phyloP scores from a whole-genome alignment of 306 rosid genomes.

The Prunus persica region DNA sequence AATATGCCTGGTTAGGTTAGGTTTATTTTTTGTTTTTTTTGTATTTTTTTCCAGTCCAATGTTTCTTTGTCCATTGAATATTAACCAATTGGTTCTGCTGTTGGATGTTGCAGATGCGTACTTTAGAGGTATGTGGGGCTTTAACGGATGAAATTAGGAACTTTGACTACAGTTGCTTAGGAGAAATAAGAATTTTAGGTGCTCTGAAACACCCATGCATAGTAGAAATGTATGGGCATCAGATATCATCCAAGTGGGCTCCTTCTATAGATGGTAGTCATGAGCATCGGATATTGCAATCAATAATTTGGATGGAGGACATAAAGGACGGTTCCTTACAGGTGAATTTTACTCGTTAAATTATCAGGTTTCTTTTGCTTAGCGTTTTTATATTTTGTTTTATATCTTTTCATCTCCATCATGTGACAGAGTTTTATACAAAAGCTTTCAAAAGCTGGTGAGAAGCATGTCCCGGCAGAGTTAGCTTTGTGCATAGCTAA shows the following conservation, averaged over 20 bases:
- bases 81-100: conserved; percentile 3
- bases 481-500: conserved; percentile 64
- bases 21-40: too few species aligned
- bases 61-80: not conserved
- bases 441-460: conserved; percentile 63
- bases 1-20: too few species aligned
- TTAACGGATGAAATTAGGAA: conserved; percentile 56
- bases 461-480: conserved; percentile 65
- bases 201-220: conserved; percentile 81
- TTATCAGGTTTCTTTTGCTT: not conserved
- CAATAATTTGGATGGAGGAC: conserved; percentile 81
- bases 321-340: conserved; percentile 81
- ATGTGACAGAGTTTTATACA: conserved; percentile 60
- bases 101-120: conserved; percentile 65
- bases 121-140: conserved; percentile 49
- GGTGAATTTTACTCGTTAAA: conserved; percentile 38
- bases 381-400: conserved; percentile 6
- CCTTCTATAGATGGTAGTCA: conserved; percentile 63
- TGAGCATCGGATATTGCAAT: conserved; percentile 56
- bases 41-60: not conserved
- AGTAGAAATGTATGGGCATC: conserved; percentile 93
- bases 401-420: conserved; percentile 11
- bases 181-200: conserved; percentile 90
- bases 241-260: conserved; percentile 74
- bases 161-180: conserved; percentile 78